Base-by-base conservation (phyloP, 2,329 filamentous ascomycete genomes). In the Monosporascus sp. region DNA sequence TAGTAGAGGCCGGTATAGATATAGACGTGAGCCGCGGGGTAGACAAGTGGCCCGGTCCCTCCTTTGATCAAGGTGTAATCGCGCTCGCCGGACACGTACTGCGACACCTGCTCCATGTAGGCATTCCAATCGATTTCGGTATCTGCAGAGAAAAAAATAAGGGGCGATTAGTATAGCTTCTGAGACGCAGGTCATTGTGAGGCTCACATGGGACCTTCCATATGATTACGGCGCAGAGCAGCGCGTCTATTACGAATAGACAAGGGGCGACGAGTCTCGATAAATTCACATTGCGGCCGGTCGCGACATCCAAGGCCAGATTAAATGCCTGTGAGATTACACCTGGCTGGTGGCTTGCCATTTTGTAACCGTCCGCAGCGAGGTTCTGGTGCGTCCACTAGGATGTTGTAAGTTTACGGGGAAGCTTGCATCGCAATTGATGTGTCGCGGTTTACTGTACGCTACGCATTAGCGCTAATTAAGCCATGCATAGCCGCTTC, bases 41-140 rank as follows among this genome's bases (percentile, higher is more conserved):
- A 99, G 55, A 99, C 94, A 49, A 97, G 79, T 3, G 94, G 94
- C 1, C 94, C 94, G 0, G 94, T 99, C 55, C 85, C 87, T 62
- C 94, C 94, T 66, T 87, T 81, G 67, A 99, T 92, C 54, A 85
- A 80, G 56, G 83, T 84, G 71, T 99, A 99, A 71, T 97, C 87
- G 67, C 89, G 85, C 76, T 97, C 92, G 65, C 94, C 94, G 19
- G 82, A 78, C 46, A 92, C 74, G 65, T 88, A 94, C 62, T 92
- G 85, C 41, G 81, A 74, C 45, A 97, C 79, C 66, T 99, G 94
- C 69, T 97, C 82, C 92, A 99, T 97, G 72, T 99, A 99, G 0
- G 94, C 91, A 55, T 80, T 81, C 93, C 93, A 99, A 73, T 99
- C 94, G 66, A 99, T 99, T 72, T 99, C 94, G 44, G 94, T 99